phyloP scores from a whole-genome alignment of 2,329 filamentous ascomycete genomes.

The Aureobasidium subglaciale region DNA sequence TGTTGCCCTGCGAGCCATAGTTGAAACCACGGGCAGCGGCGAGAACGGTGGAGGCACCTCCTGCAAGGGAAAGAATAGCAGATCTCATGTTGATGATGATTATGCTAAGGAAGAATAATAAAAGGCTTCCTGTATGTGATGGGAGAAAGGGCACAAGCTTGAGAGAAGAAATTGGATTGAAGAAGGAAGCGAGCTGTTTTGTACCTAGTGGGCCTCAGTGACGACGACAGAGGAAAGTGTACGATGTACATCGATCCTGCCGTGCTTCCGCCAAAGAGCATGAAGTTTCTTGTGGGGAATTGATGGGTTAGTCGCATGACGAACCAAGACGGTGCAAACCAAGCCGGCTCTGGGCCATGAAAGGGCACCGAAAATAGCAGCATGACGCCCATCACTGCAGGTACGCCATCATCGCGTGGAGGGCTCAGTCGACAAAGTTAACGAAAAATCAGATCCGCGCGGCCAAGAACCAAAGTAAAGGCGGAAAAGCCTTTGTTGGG shows the following conservation, averaged over 20 bases:
- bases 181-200: constrained; percentile 12
- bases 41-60: constrained; percentile 34
- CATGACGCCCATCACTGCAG: constrained; percentile 13
- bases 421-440: not conserved
- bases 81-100: constrained; percentile 14
- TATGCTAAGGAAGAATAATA: not conserved
- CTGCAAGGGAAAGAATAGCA: constrained; percentile 24
- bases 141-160: not conserved
- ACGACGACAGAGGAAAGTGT: constrained; percentile 7
- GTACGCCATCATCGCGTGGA: constrained; percentile 10
- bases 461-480: not conserved
- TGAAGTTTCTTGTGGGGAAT: constrained; percentile 12
- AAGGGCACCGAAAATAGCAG: constrained; percentile 7
- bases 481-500: constrained; percentile 11
- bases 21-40: constrained; percentile 59
- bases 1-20: constrained; percentile 58
- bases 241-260: constrained; percentile 8
- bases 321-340: constrained; percentile 1
- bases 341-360: not conserved
- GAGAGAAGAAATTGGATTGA: not conserved
- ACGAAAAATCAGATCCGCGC: constrained; percentile 11
- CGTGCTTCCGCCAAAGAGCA: constrained; percentile 7
- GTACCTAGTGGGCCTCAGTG: constrained; percentile 10
- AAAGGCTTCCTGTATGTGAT: not conserved
- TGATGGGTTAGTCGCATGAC: constrained; percentile 13